These are phyloP conservation scores for Dendrobium officinale DNA, from an alignment of 106 monocot species.

Conservation along the genomic window DNA sequence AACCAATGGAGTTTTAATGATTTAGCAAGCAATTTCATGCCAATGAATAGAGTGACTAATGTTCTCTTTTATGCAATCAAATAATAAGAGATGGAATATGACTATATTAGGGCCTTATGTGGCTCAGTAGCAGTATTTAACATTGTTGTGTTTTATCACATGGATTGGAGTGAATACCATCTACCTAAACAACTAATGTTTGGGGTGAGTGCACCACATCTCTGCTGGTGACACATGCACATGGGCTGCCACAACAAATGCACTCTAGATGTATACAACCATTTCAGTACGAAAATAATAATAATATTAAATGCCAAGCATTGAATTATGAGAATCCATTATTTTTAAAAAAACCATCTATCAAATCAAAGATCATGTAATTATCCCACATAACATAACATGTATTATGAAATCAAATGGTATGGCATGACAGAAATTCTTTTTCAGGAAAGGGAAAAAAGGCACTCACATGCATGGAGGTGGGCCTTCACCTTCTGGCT, in stretches of 20 bases:
- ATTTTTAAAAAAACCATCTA: not conserved
- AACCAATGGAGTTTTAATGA: not conserved
- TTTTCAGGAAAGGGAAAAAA: not conserved
- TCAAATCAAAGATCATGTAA: not conserved
- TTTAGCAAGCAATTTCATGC: not conserved
- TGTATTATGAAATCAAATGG: not conserved
- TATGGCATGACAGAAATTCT: not conserved
- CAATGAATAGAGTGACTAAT: not conserved
- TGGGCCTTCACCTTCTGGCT: slow-evolving; percentile 98
- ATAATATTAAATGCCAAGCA: not conserved
- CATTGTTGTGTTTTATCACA: not conserved
- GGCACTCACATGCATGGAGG: slow-evolving; percentile 96
- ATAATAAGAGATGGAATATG: not conserved
- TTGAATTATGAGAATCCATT: not conserved
- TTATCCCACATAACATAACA: not conserved
- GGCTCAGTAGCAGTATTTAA: not conserved
- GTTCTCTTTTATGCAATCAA: not conserved
- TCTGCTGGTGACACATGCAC: not conserved
- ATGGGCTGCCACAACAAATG: not conserved
- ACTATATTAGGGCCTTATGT: not conserved
- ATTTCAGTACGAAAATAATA: not conserved
- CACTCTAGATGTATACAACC: not conserved
- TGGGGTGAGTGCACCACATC: not conserved
- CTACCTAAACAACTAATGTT: not conserved
- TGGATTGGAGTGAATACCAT: not conserved